Base-by-base conservation (phyloP, 108 stramenopile species). In the Cyclostephanos invisitatus region DNA sequence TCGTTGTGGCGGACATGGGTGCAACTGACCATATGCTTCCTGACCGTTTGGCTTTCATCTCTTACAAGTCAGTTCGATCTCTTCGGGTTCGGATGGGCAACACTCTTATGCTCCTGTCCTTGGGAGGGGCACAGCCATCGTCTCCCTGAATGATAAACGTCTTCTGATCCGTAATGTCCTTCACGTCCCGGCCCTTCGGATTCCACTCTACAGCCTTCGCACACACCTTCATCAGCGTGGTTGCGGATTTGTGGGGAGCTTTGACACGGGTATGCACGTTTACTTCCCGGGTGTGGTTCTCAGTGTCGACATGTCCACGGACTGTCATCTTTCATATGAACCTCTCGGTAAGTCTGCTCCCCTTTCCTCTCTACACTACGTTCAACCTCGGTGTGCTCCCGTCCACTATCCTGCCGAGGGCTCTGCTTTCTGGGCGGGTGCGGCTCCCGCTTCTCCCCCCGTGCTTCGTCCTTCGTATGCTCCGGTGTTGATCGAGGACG, bases 161-260 rank as follows among this genome's bases (percentile, higher is more conserved):
- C 17, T 65, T 29, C n/a, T 65, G 48, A 21, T 47, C 17, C 46
- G 48, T 14, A 47, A 65, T 28, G 64, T 65, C 10, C 29, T 47
- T 27, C 64, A 65, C 48, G 64, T 65, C 48, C 64, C 64, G 3
- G 42, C 44, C 25, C 47, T 65, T 10, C n/a, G 47, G 7, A 28
- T 48, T 25, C 64, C 64, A 7, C 28, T 65, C 7, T 65, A 65
- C 46, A 65, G 44, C 48, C 64, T 65, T n/a, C 7, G 64, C n/a
- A 48, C 64, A 0, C 64, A 65, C 64, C 40, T 29, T 7, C 44
- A 25, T 28, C 4, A 49, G 22, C 40, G 25, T 28, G 64, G 64
- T 9, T 65, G 64, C 32, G 64, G 64, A 0, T 46, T 46, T 15
- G 44, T 46, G 2, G 15, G 44, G 14, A 46, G 44, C 3, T 46